These are phyloP conservation scores for Gossypium sturtianum DNA, from an alignment of 345 rosid species.

Conservation along the genomic window DNA sequence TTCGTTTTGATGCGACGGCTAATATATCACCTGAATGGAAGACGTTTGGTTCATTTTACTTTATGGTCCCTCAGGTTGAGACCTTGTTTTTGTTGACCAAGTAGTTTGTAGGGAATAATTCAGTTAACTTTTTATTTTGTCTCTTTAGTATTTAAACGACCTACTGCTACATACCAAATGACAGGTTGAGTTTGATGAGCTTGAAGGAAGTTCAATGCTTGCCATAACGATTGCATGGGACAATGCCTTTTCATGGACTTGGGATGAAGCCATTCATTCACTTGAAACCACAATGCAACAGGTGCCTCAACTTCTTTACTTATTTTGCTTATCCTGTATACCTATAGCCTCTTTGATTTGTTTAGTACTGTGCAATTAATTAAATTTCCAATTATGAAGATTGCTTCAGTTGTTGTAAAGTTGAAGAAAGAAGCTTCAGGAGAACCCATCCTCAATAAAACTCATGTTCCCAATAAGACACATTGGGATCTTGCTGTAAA, in stretches of 20 bases:
- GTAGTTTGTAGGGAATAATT: neutral
- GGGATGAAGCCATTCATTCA: conserved; percentile 44
- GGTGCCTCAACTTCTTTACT: conserved; percentile 24
- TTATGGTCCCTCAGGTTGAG: conserved; percentile 74
- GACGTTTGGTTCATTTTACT: conserved; percentile 77
- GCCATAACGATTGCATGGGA: conserved; percentile 84
- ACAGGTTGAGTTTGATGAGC: conserved; percentile 90
- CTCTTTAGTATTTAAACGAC: conserved; percentile 25
- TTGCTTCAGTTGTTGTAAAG: conserved; percentile 44
- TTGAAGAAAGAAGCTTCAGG: conserved; percentile 36
- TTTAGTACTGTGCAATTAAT: neutral
- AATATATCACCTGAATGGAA: conserved; percentile 61
- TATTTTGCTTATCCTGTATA: neutral
- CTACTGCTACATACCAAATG: conserved; percentile 37
- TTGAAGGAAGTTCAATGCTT: conserved; percentile 58
- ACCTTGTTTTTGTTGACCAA: conserved; percentile 2
- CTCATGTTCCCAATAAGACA: conserved; percentile 49
- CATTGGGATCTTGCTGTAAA: conserved; percentile 59
- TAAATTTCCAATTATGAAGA: conserved; percentile 27
- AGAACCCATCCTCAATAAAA: conserved; percentile 51
- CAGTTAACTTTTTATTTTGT: neutral
- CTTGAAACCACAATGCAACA: conserved; percentile 44
- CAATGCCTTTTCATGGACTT: conserved; percentile 51
- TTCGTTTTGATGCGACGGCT: conserved; percentile 69
- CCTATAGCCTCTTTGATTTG: neutral